Evolutionary conservation across 2,329 filamentous ascomycete species (phyloP), one percentile per base, ranked within the genome.

Genomic region (Cercospora canescens): DNA sequence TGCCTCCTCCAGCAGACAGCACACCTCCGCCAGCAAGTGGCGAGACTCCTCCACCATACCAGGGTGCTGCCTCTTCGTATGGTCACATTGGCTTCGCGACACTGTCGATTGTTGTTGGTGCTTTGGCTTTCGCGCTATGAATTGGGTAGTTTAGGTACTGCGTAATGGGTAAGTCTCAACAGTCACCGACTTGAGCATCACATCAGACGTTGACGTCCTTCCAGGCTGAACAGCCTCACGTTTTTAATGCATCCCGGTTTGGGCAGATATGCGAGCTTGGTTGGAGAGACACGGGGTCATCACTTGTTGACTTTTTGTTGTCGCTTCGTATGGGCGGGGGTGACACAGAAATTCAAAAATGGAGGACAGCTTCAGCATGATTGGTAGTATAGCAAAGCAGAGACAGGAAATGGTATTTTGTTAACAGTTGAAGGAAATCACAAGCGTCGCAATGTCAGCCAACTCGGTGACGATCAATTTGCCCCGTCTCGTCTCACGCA

Each of bases 71-170:
- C 11, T 30, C 48, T 12, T 64, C 48, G 11, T 57, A 63, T 21
- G 57, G 34, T 48, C 57, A 63, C 6, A 30, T 65, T 21, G 72
- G 64, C 32, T 67, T 70, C 52, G 52, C 69, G 32, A 54, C 64
- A 9, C 60, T 71, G 41, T 65, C 67, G 6, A 54, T 69, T 35
- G 60, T 71, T 39, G 60, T 74, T 63, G 70, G 62, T 50, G 64
- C 57, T 41, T 64, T 74, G 52, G 70, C 71, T 62, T 70, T 74
- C 60, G 65, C 68, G 30, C 64, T 74, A 64, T 74, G 55, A 32
- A 32, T 34, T 59, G 50, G 55, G 30, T 52, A n/a, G 18, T 59
- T 24, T 26, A 18, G 30, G 52, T 28, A 52, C 14, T 28, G 45
- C 45, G 37, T 64, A 62, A 62, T 63, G 56, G 55, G 63, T 62